Evolutionary conservation across 306 rosid genomes (phyloP).

Genomic region (Malus sieversii): DNA sequence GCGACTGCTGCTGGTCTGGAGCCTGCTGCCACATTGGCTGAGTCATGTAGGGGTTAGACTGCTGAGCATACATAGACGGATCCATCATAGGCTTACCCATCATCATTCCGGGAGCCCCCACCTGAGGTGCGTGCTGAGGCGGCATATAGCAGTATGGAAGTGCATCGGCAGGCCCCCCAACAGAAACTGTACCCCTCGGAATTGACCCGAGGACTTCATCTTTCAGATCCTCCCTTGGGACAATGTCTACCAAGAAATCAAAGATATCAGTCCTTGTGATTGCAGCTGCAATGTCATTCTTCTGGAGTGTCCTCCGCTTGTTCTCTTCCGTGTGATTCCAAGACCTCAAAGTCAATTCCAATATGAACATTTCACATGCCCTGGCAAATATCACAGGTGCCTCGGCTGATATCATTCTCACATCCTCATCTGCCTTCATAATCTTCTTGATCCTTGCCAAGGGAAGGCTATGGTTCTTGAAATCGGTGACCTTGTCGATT

Average conservation of each 20-base stretch:
- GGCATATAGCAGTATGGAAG: conserved; percentile 43
- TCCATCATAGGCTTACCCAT: conserved; percentile 57
- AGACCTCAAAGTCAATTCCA: conserved; percentile 62
- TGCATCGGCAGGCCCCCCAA: conserved; percentile 38
- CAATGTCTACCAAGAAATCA: conserved; percentile 65
- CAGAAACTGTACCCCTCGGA: conserved; percentile 52
- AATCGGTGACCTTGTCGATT: conserved; percentile 51
- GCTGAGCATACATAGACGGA: conserved; percentile 42
- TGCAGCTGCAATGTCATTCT: conserved; percentile 71
- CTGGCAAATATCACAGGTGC: conserved; percentile 62
- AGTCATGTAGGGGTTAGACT: conserved; percentile 44
- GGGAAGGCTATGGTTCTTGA: conserved; percentile 77
- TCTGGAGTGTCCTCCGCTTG: conserved; percentile 61
- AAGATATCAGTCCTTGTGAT: conserved; percentile 63
- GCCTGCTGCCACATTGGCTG: conserved; percentile 54
- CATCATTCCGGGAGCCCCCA: conserved; percentile 51
- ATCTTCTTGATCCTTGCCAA: conserved; percentile 70
- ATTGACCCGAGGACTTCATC: conserved; percentile 65
- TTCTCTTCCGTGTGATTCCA: conserved; percentile 75
- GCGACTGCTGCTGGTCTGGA: conserved; percentile 39
- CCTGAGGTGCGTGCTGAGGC: conserved; percentile 39
- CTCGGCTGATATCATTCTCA: conserved; percentile 68
- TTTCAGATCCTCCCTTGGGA: conserved; percentile 61
- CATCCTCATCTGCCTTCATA: conserved; percentile 77
- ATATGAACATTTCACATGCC: conserved; percentile 71